phyloP scores from a whole-genome alignment of 768 basidiomycete species.

The Lyophyllum semitale region DNA sequence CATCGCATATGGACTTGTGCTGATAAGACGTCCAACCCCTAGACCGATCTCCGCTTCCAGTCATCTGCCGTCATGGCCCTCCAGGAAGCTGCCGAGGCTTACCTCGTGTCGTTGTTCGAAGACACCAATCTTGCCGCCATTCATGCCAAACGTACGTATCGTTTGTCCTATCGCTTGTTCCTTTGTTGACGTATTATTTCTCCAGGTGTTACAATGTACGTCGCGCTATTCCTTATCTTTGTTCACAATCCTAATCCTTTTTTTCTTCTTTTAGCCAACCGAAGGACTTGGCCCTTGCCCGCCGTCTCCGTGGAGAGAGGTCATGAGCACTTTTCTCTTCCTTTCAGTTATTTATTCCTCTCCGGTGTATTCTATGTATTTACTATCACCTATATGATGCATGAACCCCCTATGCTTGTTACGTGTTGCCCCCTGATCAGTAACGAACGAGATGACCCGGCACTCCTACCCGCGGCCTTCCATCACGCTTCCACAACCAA shows the following conservation, averaged over 20 bases:
- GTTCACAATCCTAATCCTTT: not conserved
- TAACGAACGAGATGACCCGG: not conserved
- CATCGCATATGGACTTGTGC: not conserved
- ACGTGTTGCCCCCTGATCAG: not conserved
- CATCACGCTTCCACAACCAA: not conserved
- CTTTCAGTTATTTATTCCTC: slow-evolving; percentile 9
- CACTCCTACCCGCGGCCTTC: not conserved
- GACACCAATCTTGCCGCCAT: slow-evolving; percentile 23
- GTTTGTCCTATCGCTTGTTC: not conserved
- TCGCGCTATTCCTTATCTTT: not conserved
- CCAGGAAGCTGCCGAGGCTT: slow-evolving; percentile 23
- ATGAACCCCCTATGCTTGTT: not conserved
- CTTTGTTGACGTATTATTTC: not conserved
- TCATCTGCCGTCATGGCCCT: slow-evolving; percentile 23
- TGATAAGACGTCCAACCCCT: not conserved
- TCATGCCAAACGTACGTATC: slow-evolving; percentile 21
- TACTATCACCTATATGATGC: slow-evolving; percentile 2
- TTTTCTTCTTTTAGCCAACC: slow-evolving; percentile 19
- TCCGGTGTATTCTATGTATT: slow-evolving; percentile 12
- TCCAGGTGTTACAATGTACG: slow-evolving; percentile 24
- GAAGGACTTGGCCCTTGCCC: slow-evolving; percentile 22
- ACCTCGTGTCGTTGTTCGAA: slow-evolving; percentile 22
- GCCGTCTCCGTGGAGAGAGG: slow-evolving; percentile 23
- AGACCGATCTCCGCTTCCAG: slow-evolving; percentile 26
- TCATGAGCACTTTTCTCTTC: slow-evolving; percentile 11